phyloP scores from a whole-genome alignment of 108 stramenopile species.

The Bacterosira constricta region DNA sequence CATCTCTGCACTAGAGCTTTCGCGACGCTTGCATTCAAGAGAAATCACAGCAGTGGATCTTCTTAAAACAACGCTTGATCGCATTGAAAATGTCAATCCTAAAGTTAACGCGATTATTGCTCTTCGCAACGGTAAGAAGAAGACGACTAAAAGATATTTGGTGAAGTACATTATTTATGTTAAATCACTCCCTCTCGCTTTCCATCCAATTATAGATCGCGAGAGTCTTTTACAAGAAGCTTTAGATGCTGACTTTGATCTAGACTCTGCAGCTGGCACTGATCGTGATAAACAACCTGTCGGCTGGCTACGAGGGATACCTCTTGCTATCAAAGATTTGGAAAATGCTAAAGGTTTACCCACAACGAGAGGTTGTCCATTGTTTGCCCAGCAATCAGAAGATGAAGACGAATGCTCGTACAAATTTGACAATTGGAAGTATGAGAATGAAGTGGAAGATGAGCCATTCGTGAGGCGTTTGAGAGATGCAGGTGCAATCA shows the following conservation, averaged over 20 bases:
- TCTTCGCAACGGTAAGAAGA: slow-evolving; percentile 10
- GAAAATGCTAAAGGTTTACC: slow-evolving; percentile 49
- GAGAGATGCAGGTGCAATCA: slow-evolving; percentile 29
- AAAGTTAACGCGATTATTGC: slow-evolving; percentile 49
- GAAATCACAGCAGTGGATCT: no score
- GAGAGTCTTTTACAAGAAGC: slow-evolving; percentile 48
- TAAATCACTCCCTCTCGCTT: no score
- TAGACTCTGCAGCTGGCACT: slow-evolving; percentile 1
- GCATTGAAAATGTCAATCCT: slow-evolving; percentile 58
- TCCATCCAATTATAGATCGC: no score
- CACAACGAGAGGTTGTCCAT: slow-evolving; percentile 55
- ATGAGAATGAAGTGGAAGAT: slow-evolving; percentile 12
- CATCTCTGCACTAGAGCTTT: no score
- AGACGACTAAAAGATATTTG: not conserved
- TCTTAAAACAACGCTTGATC: no score
- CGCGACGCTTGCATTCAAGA: no score
- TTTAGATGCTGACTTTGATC: slow-evolving; percentile 22
- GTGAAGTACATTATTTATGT: not conserved
- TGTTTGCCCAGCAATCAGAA: no score
- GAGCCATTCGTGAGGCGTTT: slow-evolving; percentile 42
- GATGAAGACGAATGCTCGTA: not conserved
- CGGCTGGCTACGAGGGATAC: slow-evolving; percentile 65
- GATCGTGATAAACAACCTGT: not conserved
- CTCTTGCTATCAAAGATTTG: slow-evolving; percentile 66
- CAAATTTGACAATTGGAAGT: slow-evolving; percentile 1